Conservation (phyloP, 2,329 filamentous ascomycete genomes). For the Cladosporium oxysporum region DNA sequence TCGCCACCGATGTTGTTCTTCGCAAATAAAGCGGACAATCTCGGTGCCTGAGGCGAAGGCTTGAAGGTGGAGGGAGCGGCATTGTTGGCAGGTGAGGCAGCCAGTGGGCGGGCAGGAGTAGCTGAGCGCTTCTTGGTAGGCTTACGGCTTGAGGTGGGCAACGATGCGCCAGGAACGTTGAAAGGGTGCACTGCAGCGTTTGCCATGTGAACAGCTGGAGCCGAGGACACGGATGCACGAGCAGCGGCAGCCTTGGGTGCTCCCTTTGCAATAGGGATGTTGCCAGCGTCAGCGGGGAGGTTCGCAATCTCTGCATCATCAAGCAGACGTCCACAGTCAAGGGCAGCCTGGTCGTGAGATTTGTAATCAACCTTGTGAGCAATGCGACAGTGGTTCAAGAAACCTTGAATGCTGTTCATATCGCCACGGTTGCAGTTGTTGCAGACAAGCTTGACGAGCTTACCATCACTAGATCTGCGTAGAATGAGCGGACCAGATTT, state of each 20-base stretch:
- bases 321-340: conserved; percentile 81
- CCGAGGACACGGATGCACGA: not conserved
- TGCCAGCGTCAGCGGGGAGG: conserved; percentile 32
- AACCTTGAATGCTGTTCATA: conserved; percentile 96
- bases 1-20: conserved; percentile 47
- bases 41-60: conserved; percentile 44
- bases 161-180: conserved; percentile 27
- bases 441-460: conserved; percentile 88
- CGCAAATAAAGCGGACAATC: conserved; percentile 42
- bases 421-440: conserved; percentile 82
- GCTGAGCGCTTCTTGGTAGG: conserved; percentile 21
- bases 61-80: conserved; percentile 33
- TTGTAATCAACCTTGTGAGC: conserved; percentile 92
- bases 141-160: conserved; percentile 22
- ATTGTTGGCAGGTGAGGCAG: conserved; percentile 17
- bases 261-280: conserved; percentile 18
- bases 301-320: conserved; percentile 62
- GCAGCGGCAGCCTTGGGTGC: conserved; percentile 10
- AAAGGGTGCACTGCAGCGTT: conserved; percentile 34
- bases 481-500: conserved; percentile 72
- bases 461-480: conserved; percentile 77
- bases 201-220: conserved; percentile 2
- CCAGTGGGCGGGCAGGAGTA: conserved; percentile 20
- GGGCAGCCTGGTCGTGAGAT: conserved; percentile 90
- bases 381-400: conserved; percentile 98